phyloP scores from a whole-genome alignment of 139 green algal species.

The Micractinium sp. region DNA sequence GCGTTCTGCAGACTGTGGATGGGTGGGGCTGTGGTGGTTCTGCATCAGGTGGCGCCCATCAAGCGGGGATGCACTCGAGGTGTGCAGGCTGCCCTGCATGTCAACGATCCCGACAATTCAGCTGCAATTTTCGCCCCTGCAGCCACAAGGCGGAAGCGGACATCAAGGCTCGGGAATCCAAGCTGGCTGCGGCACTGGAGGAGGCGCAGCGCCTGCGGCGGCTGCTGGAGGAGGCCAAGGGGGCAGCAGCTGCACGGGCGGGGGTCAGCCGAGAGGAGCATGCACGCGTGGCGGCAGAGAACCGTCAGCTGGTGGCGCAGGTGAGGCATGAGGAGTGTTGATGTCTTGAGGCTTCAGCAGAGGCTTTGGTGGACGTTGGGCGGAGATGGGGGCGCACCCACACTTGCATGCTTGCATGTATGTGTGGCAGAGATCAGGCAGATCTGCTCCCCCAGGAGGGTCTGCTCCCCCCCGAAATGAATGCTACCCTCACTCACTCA shows the following conservation, averaged over 20 bases:
- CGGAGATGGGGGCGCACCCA: no score
- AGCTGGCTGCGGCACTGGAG: constrained; percentile 48
- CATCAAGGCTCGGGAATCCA: constrained; percentile 60
- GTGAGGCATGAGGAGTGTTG: background rate
- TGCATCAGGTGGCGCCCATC: no score
- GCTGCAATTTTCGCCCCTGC: background rate
- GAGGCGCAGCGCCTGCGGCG: constrained; percentile 27
- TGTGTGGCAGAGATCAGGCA: background rate
- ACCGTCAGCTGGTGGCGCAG: constrained; percentile 9
- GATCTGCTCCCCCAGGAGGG: no score
- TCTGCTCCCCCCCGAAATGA: no score
- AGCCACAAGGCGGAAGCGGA: constrained; percentile 55
- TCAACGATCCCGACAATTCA: no score
- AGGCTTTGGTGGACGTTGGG: no score
- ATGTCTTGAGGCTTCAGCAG: background rate
- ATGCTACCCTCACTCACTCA: no score
- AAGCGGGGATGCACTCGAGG: background rate
- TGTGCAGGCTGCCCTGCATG: background rate
- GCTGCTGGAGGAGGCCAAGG: constrained; percentile 63
- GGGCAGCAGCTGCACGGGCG: constrained; percentile 57
- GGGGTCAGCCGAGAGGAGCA: constrained; percentile 64
- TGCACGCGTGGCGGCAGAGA: constrained; percentile 50
- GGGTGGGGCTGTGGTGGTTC: background rate
- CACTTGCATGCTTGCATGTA: no score
- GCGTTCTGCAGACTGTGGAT: background rate